Evolutionary conservation across 345 rosid species (phyloP).

Genomic region (Clarkia xantiana): DNA sequence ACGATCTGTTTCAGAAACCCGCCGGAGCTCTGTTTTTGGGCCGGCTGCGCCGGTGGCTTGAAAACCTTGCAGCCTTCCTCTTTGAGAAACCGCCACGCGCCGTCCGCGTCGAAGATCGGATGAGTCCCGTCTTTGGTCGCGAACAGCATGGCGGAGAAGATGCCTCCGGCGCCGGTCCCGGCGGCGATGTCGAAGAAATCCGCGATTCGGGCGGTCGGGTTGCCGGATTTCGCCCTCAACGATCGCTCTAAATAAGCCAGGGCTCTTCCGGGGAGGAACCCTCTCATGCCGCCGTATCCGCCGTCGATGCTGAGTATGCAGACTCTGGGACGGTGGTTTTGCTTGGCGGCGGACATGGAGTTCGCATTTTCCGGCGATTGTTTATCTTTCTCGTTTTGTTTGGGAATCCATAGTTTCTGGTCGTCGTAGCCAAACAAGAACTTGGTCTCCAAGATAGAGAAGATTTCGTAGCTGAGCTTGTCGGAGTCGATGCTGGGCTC

Average conservation of each 20-base stretch:
- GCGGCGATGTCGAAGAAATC: conserved; percentile 86
- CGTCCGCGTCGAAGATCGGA: conserved; percentile 67
- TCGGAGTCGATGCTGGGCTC: conserved; percentile 90
- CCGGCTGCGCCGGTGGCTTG: conserved; percentile 1
- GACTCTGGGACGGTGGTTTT: conserved; percentile 67
- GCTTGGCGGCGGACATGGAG: conserved; percentile 9
- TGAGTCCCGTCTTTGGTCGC: conserved; percentile 50
- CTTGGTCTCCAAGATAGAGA: conserved; percentile 80
- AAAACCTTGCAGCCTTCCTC: conserved; percentile 48
- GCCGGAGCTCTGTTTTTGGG: conserved; percentile 7
- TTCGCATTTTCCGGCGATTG: background rate
- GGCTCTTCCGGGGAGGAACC: conserved; percentile 73
- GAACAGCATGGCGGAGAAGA: conserved; percentile 83
- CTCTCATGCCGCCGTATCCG: conserved; percentile 77
- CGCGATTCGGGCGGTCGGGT: conserved; percentile 75
- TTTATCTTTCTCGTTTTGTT: conserved; percentile 9
- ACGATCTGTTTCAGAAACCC: conserved; percentile 32
- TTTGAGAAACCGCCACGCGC: conserved; percentile 68
- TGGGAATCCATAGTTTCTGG: conserved; percentile 50
- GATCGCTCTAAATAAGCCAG: conserved; percentile 62
- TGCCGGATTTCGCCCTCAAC: conserved; percentile 56
- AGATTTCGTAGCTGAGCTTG: conserved; percentile 89
- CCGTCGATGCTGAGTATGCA: conserved; percentile 74
- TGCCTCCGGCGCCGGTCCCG: conserved; percentile 77
- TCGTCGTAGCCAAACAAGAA: conserved; percentile 75